Percentiles rank a stretch among this genome's conserved stretches.
phyloP scores from a whole-genome alignment of 495 filamentous ascomycete genomes.

The Amniculicola lignicola region DNA sequence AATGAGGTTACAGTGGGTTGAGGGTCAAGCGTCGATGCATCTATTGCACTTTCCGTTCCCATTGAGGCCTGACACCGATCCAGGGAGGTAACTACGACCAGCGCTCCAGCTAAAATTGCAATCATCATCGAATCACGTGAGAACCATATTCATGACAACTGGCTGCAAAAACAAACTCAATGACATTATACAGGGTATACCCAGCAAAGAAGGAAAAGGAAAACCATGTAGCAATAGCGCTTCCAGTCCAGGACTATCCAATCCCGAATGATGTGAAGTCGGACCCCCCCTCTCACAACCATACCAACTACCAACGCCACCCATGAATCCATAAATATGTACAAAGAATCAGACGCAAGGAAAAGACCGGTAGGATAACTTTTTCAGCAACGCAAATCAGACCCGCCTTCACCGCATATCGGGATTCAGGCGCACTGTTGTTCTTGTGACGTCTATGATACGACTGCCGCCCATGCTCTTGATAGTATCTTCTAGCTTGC shows the following conservation, averaged over 20 bases:
- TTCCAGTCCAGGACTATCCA: neutral
- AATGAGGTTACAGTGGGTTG: neutral
- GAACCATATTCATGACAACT: neutral
- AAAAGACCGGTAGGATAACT: neutral
- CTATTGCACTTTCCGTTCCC: neutral
- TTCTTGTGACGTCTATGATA: constrained; percentile 44
- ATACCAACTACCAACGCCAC: neutral
- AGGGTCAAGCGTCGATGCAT: neutral
- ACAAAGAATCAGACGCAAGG: neutral
- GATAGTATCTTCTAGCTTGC: constrained; percentile 67
- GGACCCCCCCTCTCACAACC: neutral
- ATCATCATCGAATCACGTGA: neutral
- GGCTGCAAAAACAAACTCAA: neutral
- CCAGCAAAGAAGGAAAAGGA: neutral
- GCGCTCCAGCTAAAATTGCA: neutral
- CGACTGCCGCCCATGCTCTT: constrained; percentile 69
- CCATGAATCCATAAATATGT: constrained; percentile 6
- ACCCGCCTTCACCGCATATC: constrained; percentile 16
- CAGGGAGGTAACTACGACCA: neutral
- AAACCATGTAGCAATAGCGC: neutral
- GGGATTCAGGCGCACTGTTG: too few species aligned
- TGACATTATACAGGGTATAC: constrained; percentile 16
- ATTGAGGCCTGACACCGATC: too few species aligned
- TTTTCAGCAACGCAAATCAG: neutral
- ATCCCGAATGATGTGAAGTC: neutral